These are phyloP conservation scores for Podila horticola DNA, from an alignment of 192 early-diverging fungal genomes.

Conservation along the genomic window DNA sequence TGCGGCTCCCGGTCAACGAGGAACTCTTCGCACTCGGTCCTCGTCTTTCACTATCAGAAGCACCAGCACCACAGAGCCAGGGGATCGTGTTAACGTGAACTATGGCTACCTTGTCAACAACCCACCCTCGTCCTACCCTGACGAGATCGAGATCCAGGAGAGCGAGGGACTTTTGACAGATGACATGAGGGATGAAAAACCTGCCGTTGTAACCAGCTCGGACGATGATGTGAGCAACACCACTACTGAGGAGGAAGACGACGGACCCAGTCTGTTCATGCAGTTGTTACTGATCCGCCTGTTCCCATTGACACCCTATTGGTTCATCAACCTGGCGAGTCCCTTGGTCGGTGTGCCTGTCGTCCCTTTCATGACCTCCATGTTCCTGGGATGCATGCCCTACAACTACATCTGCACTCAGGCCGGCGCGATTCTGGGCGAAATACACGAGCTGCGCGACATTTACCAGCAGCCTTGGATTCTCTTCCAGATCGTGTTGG, in stretches of 20 bases:
- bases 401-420: slow-evolving; percentile 66
- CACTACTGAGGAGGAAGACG: slow-evolving; percentile 11
- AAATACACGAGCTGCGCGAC: slow-evolving; percentile 47
- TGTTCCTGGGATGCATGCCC: slow-evolving; percentile 62
- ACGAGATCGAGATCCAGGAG: slow-evolving; percentile 32
- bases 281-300: slow-evolving; percentile 61
- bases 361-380: slow-evolving; percentile 60
- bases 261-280: slow-evolving; percentile 56
- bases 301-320: slow-evolving; percentile 66
- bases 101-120: slow-evolving; percentile 6
- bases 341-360: slow-evolving; percentile 60
- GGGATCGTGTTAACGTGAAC: slow-evolving; percentile 1
- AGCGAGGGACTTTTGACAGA: slow-evolving; percentile 22
- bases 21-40: slow-evolving; percentile 31
- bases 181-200: neutral
- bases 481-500: slow-evolving; percentile 35
- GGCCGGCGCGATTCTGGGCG: slow-evolving; percentile 60
- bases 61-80: slow-evolving; percentile 1
- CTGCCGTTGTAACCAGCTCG: neutral
- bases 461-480: slow-evolving; percentile 52
- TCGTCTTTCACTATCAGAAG: slow-evolving; percentile 26
- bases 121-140: neutral
- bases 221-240: neutral
- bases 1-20: neutral
- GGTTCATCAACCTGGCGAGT: slow-evolving; percentile 65